Base-by-base conservation (phyloP, 2,329 filamentous ascomycete species). In the Aspergillus sp. region DNA sequence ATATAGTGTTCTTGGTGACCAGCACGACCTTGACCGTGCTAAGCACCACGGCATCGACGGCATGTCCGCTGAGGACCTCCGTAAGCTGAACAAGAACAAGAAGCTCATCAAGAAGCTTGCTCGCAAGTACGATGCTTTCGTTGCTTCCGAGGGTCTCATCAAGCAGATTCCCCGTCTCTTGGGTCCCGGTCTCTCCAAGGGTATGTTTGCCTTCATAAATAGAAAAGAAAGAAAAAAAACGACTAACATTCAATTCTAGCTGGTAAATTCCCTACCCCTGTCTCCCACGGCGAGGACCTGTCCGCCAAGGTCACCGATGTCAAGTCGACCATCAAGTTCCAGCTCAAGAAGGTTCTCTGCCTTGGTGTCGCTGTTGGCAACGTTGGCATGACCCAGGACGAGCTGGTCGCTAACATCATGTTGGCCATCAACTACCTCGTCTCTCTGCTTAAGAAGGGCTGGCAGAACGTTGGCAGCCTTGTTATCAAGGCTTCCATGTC, bases 51-150 rank as follows among this genome's bases (percentile, higher is more conserved):
- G 90, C 74, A 84, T 97, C 65, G 93, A 98, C 73, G 90, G 91
- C 79, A 97, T 97, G 93, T 95, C 88, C 69, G 78, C 88, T 61
- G 93, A 98, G 69, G 93, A 98, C 78, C 80, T 98, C 79, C 98
- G 98, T 88, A 98, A 98, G 87, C 89, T 98, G 65, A 98, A 98
- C 87, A 98, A 98, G 89, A 98, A 98, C 89, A 97, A 98, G 88
- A 98, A 98, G 87, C 86, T 97, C 70, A 96, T 98, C 86, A 98
- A 98, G 90, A 98, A 98, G 87, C 88, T 98, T 62, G 93, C 93
- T 59, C 90, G 90, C 85, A 98, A 98, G 83, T 97, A 98, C 85
- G 93, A 98, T 77, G 93, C 93, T 66, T 98, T 98, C 80, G 78
- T 98, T 73, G 87, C 93, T 74, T 97, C 91, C 73, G 93, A 98